Conservation (phyloP, 1,139 yeast genomes). For the Scheffersomyces illinoinensis region DNA sequence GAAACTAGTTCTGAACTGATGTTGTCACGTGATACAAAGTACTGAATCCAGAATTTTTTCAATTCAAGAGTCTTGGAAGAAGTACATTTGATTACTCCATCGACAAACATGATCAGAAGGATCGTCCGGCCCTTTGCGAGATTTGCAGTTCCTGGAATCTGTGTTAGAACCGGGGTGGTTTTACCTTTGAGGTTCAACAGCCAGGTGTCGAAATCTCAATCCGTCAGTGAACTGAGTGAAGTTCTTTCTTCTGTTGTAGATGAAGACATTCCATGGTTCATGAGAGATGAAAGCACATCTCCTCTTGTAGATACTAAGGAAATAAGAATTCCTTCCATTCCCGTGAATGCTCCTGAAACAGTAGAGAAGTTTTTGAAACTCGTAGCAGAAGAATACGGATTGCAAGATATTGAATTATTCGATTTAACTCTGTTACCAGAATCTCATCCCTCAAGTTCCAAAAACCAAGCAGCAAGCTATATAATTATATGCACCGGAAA, state of each 20-base stretch:
- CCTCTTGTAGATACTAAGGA: conserved; percentile 28
- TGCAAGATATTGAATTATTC: conserved; percentile 58
- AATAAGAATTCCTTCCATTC: conserved; percentile 49
- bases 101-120: background rate
- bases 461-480: conserved; percentile 40
- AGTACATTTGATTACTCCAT: background rate
- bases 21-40: background rate
- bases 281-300: conserved; percentile 53
- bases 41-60: background rate
- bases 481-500: conserved; percentile 78
- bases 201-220: background rate
- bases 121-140: background rate
- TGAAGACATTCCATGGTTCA: conserved; percentile 59
- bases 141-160: background rate
- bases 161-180: background rate
- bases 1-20: background rate
- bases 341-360: conserved; percentile 54
- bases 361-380: conserved; percentile 46
- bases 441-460: conserved; percentile 40
- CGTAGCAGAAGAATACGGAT: conserved; percentile 62
- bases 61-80: background rate
- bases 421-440: conserved; percentile 42
- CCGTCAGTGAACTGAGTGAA: background rate
- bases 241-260: background rate
- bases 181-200: background rate